Conservation (phyloP, 805 yeast genomes). For the Hanseniaspora clermontiae region DNA sequence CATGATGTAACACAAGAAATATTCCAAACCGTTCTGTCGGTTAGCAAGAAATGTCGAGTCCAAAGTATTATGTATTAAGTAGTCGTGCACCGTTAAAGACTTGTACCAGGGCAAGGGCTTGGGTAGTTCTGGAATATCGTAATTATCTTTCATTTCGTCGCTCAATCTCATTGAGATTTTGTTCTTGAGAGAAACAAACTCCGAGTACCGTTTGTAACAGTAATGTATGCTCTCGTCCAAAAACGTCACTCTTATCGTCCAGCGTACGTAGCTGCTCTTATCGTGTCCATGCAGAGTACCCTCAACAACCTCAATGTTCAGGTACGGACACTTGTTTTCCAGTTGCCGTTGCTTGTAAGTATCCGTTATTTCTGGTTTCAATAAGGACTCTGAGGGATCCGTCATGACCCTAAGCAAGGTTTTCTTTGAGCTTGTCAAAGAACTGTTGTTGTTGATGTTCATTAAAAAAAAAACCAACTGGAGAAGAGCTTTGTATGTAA, state of each 20-base stretch:
- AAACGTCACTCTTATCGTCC: constrained; percentile 10
- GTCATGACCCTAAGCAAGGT: neutral
- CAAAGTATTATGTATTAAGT: constrained; percentile 27
- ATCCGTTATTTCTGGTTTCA: neutral
- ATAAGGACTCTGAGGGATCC: neutral
- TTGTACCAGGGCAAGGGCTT: constrained; percentile 34
- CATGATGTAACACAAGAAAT: constrained; percentile 43
- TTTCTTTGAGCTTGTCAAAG: constrained; percentile 5
- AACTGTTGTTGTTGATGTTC: neutral
- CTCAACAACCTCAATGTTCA: constrained; percentile 11
- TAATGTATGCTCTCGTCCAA: neutral
- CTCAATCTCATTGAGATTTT: neutral
- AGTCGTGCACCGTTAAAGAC: constrained; percentile 17
- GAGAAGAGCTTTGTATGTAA: neutral
- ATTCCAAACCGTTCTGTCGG: constrained; percentile 46
- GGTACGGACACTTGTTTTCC: neutral
- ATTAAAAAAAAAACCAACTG: neutral
- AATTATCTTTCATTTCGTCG: constrained; percentile 13
- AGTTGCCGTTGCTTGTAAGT: neutral
- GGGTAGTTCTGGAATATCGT: constrained; percentile 38
- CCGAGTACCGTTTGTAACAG: constrained; percentile 13
- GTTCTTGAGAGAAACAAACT: constrained; percentile 10
- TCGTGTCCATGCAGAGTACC: neutral
- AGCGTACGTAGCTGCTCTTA: neutral
- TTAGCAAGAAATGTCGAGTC: constrained; percentile 38